Base-by-base conservation (phyloP, 352 stramenopile genomes). In the Thalassiosira exigua region DNA sequence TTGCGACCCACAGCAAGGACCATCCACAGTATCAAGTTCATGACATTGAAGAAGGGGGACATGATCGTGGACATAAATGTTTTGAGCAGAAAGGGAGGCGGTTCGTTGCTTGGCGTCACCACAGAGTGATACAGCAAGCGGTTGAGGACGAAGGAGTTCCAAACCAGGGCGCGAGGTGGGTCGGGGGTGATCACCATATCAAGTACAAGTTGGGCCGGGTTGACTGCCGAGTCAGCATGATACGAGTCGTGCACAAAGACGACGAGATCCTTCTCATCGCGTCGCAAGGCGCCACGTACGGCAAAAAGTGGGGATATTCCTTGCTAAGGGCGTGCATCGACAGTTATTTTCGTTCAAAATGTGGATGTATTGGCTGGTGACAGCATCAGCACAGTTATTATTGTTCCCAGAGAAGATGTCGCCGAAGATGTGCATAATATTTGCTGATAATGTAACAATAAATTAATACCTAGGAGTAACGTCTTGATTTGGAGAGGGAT, bases 181-280 rank as follows among this genome's bases (percentile, higher is more conserved):
- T 82, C 85, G 27, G 92, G 92, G 17, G 90, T 95, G 1, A 90
- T 94, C 62, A 87, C 88, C 0, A 91, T n/a, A n/a, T 91, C 62
- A 96, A 96, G 62, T 96, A 96, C 75, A 84, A 85, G 32, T 39
- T 56, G 3, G 53, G 57, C 7, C 54, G 79, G 17, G 44, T 81
- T 0, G 58, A 89, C 50, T 85, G 92, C 44, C 67, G 69, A 56
- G 44, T 96, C 4, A 89, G 74, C 22, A 88, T 81, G 59, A 86
- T 95, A 39, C 76, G 87, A 21, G 72, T 90, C 30, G 87, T 93
- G 4, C 75, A 81, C 9, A 79, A 91, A 57, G 87, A 92, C 19
- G 91, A 95, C 72, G 92, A 96, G 76, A 83, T 96, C 48, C 67
- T 96, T 24, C 46, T 96, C 12, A 93, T 89, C 46, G 96, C 93